Evolutionary conservation across 164 flowering plant genomes (phyloP), one percentile per base, ranked within the genome.

Genomic region (Aristolochia contorta): DNA sequence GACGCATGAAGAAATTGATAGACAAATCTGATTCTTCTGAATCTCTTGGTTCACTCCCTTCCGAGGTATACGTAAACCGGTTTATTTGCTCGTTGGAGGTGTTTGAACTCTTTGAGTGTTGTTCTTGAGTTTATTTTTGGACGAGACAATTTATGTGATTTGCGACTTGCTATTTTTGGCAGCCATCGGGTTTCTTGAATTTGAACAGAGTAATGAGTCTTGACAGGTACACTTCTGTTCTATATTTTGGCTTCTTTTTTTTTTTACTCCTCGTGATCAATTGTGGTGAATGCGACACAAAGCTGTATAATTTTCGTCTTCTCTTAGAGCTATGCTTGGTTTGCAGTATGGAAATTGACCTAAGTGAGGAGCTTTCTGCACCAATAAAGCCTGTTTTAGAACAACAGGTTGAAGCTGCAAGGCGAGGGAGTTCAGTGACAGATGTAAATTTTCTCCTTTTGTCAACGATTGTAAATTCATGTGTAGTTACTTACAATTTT

Each of bases 131-230:
- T 25, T n/a, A 18, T 15, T 21, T 52, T n/a, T n/a, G 13, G 20
- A 25, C 3, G 13, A 9, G 8, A 15, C 3, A 13, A 53, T 53
- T 18, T 49, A 3, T 30, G 18, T 27, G 16, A n/a, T 30, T 63
- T 25, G 14, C 47, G 22, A 27, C 57, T 47, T 6, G 23, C 54
- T 25, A 54, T 65, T 50, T 57, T 59, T 32, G 59, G 62, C 78
- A 84, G 64, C 51, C 88, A 43, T 80, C 95, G 68, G 97, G 97
- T 41, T 93, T 93, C 74, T 81, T 93, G 23, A 93, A 91, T 77
- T 62, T 90, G 52, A 82, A 75, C 57, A 78, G 99, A 84, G 91
- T 78, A 25, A 85, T 83, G 95, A 83, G 77, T 65, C 87, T 93
- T 50, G 88, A 90, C 77, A 89, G 85, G 98, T 87, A 58, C 47